Conservation (phyloP, 768 basidiomycete genomes). For the Amyloporia xantha region DNA sequence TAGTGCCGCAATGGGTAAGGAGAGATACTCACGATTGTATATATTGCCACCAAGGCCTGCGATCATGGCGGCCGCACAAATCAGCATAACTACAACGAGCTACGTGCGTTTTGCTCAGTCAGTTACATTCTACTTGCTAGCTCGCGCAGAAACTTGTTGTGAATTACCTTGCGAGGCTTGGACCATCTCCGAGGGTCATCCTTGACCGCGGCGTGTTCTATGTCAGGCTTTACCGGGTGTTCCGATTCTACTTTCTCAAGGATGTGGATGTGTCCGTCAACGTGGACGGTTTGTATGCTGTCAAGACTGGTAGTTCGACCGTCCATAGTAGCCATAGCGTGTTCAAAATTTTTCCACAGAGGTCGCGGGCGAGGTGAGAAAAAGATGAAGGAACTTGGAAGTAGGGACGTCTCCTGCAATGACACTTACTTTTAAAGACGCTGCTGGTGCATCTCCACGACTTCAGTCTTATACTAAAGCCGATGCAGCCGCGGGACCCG, state of each 20-base stretch:
- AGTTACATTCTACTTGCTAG: too few species aligned
- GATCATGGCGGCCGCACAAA: slow-evolving; percentile 49
- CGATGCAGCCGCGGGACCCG: too few species aligned
- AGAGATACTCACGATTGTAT: slow-evolving; percentile 50
- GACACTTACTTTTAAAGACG: too few species aligned
- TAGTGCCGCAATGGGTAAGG: background rate
- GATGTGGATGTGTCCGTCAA: background rate
- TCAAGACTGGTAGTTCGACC: background rate
- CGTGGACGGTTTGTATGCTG: background rate
- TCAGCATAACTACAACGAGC: slow-evolving; percentile 35
- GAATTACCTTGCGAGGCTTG: slow-evolving; percentile 19
- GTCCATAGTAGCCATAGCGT: background rate
- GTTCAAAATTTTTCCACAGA: too few species aligned
- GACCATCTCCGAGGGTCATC: slow-evolving; percentile 25
- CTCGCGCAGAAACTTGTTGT: too few species aligned
- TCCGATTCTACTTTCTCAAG: background rate
- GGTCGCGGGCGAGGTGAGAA: too few species aligned
- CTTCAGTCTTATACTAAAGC: too few species aligned
- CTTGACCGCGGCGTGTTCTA: slow-evolving; percentile 20
- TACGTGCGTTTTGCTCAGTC: too few species aligned
- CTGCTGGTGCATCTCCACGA: too few species aligned
- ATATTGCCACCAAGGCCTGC: slow-evolving; percentile 53
- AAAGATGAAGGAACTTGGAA: too few species aligned
- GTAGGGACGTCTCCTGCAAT: too few species aligned
- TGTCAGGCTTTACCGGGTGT: slow-evolving; percentile 12